Evolutionary conservation across 768 basidiomycete genomes (phyloP).

Genomic region (Suillus bovinus): DNA sequence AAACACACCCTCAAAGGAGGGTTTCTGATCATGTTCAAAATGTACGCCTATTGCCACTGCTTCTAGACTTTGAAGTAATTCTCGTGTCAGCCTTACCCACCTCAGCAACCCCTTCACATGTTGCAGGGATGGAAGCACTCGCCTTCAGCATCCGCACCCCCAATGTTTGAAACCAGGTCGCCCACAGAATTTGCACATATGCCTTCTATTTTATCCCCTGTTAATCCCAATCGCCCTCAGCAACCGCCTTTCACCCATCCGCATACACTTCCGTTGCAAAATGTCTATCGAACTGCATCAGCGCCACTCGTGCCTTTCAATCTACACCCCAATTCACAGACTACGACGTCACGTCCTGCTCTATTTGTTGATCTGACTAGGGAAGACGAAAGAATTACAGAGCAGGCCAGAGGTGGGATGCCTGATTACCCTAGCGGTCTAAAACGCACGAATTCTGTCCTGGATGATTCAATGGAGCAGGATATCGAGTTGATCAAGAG

Average conservation of each 20-base stretch:
- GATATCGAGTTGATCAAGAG: neutral
- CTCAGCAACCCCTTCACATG: neutral
- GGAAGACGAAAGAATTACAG: neutral
- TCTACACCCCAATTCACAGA: neutral
- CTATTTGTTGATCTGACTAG: neutral
- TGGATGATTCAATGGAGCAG: neutral
- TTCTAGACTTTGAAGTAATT: neutral
- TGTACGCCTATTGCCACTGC: neutral
- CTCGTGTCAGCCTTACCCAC: neutral
- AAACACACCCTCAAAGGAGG: neutral
- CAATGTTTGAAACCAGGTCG: neutral
- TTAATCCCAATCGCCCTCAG: neutral
- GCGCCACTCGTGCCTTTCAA: neutral
- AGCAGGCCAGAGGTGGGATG: neutral
- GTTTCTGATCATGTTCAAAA: neutral
- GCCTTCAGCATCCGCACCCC: neutral
- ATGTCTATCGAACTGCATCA: constrained; percentile 8
- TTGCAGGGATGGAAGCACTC: neutral
- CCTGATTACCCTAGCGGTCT: neutral
- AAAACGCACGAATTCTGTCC: constrained; percentile 1
- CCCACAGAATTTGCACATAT: neutral
- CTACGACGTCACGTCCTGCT: neutral
- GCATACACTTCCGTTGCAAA: neutral
- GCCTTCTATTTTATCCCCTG: neutral
- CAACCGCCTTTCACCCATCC: neutral